Percentiles rank a stretch among this genome's conserved stretches.
Conservation (phyloP, 1,284 basidiomycete genomes). For the Anthracocystis setariae region DNA sequence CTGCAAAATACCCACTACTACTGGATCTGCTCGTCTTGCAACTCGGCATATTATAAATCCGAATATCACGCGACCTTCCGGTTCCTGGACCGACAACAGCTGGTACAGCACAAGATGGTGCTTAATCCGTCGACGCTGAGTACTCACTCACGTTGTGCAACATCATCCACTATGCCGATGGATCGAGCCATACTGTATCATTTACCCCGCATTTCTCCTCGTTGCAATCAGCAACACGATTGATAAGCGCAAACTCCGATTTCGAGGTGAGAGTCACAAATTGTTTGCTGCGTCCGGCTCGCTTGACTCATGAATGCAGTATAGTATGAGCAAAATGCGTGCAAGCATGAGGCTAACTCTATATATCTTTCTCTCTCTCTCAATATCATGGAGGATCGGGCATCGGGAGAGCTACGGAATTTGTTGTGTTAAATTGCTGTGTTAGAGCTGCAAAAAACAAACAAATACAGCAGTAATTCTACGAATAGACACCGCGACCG, state of each 20-base stretch:
- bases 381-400: too few species aligned
- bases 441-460: background rate
- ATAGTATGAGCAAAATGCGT: too few species aligned
- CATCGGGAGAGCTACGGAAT: background rate
- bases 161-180: background rate
- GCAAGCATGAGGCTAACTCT: too few species aligned
- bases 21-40: background rate
- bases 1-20: too few species aligned
- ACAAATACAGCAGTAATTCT: background rate
- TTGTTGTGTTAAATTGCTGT: background rate
- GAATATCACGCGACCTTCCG: conserved; percentile 6
- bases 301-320: too few species aligned
- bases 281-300: too few species aligned
- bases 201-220: too few species aligned
- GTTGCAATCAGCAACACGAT: too few species aligned
- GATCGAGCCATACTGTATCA: background rate
- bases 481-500: background rate
- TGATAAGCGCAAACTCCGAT: too few species aligned
- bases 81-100: background rate
- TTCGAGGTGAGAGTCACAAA: too few species aligned
- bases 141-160: too few species aligned
- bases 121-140: background rate
- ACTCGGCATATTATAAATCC: background rate
- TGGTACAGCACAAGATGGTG: background rate
- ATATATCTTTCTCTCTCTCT: too few species aligned